A percentile compares a stretch with the other conserved stretches of the same genome.
These are phyloP conservation scores for Eucalyptus curtisii DNA, from an alignment of 345 rosid genomes.

Conservation along the genomic window DNA sequence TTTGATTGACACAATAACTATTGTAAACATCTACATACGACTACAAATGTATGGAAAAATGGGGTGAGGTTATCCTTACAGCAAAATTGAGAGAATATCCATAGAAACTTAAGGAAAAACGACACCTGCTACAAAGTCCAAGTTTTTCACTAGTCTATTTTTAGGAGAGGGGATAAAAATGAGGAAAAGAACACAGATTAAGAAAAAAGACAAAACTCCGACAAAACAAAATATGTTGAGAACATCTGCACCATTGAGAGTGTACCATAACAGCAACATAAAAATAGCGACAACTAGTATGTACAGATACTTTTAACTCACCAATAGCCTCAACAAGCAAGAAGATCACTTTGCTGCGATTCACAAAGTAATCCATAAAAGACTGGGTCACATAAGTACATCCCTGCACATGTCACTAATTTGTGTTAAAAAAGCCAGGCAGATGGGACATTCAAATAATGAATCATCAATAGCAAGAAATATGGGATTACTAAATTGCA, in stretches of 20 bases:
- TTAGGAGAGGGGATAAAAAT: neutral
- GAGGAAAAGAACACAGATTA: neutral
- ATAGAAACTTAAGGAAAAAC: neutral
- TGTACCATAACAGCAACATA: neutral
- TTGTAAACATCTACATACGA: neutral
- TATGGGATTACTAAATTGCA: neutral
- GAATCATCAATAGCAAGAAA: neutral
- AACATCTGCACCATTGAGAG: neutral
- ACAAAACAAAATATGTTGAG: neutral
- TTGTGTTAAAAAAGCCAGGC: neutral
- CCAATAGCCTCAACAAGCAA: conserved; percentile 86
- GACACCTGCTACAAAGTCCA: neutral
- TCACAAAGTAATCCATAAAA: conserved; percentile 32
- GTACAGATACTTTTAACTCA: conserved; percentile 4
- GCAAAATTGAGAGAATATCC: neutral
- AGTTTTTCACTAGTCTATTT: neutral
- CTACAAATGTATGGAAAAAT: neutral
- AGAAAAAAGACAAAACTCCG: neutral
- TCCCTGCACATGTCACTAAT: conserved; percentile 34
- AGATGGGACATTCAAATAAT: neutral
- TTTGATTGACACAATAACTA: neutral
- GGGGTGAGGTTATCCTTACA: neutral
- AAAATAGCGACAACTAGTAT: neutral
- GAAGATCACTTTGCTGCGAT: conserved; percentile 53
- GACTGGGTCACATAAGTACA: conserved; percentile 52